phyloP scores from a whole-genome alignment of 768 basidiomycete genomes.

The Boletellus ananiceps region DNA sequence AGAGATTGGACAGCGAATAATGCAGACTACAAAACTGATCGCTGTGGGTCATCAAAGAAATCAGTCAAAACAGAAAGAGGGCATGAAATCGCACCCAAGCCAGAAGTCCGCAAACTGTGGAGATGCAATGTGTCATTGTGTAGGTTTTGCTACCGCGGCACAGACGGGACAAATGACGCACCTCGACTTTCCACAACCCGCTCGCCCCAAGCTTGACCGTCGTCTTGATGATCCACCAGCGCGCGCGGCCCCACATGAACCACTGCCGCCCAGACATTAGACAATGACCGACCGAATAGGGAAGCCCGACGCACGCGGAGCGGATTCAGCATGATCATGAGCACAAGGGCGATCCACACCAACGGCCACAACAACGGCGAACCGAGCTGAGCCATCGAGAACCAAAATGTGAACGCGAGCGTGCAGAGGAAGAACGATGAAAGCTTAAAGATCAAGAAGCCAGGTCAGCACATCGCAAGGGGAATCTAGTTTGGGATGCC shows the following conservation, averaged over 20 bases:
- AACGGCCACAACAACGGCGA: constrained; percentile 73
- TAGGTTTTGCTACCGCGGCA: neutral
- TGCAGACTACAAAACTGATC: constrained; percentile 78
- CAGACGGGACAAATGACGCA: constrained; percentile 22
- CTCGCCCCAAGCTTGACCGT: constrained; percentile 61
- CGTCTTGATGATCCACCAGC: constrained; percentile 77
- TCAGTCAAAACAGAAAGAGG: neutral
- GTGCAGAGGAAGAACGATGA: constrained; percentile 71
- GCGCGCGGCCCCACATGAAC: constrained; percentile 23
- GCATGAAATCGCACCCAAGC: constrained; percentile 55
- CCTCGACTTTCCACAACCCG: constrained; percentile 73
- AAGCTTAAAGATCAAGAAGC: constrained; percentile 40
- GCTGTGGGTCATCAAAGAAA: constrained; percentile 32
- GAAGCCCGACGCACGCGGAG: constrained; percentile 43
- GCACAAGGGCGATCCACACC: constrained; percentile 69
- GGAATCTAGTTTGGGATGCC: too few relatives aligned
- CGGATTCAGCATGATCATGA: constrained; percentile 66
- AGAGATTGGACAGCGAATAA: constrained; percentile 69
- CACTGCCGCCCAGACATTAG: constrained; percentile 43
- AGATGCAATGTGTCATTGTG: neutral
- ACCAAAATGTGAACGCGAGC: constrained; percentile 76
- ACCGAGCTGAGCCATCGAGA: constrained; percentile 70
- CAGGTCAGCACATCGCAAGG: constrained; percentile 3
- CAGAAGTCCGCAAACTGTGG: constrained; percentile 79
- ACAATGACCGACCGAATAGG: too few relatives aligned